Evolutionary conservation across 2,329 filamentous ascomycete species (phyloP).

Genomic region (Periconia sp.): DNA sequence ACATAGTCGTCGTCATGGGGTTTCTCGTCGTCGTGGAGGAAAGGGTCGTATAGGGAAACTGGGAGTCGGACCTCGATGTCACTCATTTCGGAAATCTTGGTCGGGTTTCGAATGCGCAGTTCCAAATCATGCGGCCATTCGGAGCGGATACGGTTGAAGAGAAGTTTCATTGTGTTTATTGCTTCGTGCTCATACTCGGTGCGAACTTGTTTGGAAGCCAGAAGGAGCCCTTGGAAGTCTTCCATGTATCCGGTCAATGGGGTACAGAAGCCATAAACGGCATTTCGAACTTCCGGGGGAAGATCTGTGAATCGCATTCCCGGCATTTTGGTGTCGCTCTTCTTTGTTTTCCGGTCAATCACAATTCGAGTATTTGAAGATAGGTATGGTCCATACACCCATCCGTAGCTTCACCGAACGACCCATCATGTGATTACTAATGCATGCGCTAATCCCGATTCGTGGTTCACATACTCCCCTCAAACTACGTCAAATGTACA

Average conservation of each 20-base stretch:
- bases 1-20: neutral
- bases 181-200: constrained; percentile 8
- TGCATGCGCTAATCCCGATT: neutral
- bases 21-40: neutral
- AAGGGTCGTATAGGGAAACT: constrained; percentile 5
- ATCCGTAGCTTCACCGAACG: no score
- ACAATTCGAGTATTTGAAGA: neutral
- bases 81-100: neutral
- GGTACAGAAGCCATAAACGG: constrained; percentile 7
- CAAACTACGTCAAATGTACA: neutral
- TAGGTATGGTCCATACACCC: no score
- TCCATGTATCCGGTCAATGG: constrained; percentile 2
- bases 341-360: neutral
- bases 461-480: neutral
- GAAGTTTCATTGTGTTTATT: neutral
- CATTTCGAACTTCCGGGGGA: constrained; percentile 6
- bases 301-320: neutral
- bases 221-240: constrained; percentile 5
- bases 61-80: constrained; percentile 5
- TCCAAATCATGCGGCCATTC: constrained; percentile 2
- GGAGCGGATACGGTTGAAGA: neutral
- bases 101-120: neutral
- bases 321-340: neutral
- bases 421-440: neutral
- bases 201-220: constrained; percentile 5